Base-by-base conservation (phyloP, 371 early-diverging fungal genomes). In the Mortierella sp. region DNA sequence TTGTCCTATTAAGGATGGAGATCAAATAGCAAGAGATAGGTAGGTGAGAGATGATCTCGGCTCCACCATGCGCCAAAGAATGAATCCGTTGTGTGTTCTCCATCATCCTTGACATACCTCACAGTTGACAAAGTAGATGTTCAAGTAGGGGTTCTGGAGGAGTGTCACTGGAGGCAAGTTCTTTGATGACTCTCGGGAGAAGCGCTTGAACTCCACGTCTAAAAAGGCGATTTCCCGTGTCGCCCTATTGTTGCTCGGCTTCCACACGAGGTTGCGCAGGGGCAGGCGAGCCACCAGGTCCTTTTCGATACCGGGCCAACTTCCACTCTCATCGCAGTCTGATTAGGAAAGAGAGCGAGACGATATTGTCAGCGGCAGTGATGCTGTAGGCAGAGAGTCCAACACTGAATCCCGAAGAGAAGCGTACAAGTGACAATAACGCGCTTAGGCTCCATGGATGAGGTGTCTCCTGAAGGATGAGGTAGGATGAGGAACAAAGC, bases 231-330 rank as follows among this genome's bases (percentile, higher is more conserved):
- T 84, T 23, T 86, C 72, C 27, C 91, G 86, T 38, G 83, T 85
- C 26, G 89, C 78, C 38, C 90, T 84, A 61, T 87, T 85, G 59
- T 87, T 85, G 21, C 92, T 89, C 19, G 93, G 90, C 61, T 90
- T 90, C 95, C 96, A 97, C 41, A 87, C 83, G 19, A 97, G 71
- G 69, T 93, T 93, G 43, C 90, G 87, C 48, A 96, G 86, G 9
- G 98, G 98, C 42, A 95, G 86, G 21, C 91, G 84, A 23, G 86
- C 80, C 27, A 78, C 76, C 52, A 96, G 85, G 52, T 91, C 94
- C 57, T 85, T 81, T 21, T 87, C 87, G 27, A 95, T 82, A 39
- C 86, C 83, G 26, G 86, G 83, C 95, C 94, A 95, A 18, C 91
- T 87, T 16, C 85, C 91, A 78, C 86, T 87, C 63, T 93, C 92